These are phyloP conservation scores for Lactifluus hygrophoroides DNA, from an alignment of 768 basidiomycete genomes.

Conservation along the genomic window DNA sequence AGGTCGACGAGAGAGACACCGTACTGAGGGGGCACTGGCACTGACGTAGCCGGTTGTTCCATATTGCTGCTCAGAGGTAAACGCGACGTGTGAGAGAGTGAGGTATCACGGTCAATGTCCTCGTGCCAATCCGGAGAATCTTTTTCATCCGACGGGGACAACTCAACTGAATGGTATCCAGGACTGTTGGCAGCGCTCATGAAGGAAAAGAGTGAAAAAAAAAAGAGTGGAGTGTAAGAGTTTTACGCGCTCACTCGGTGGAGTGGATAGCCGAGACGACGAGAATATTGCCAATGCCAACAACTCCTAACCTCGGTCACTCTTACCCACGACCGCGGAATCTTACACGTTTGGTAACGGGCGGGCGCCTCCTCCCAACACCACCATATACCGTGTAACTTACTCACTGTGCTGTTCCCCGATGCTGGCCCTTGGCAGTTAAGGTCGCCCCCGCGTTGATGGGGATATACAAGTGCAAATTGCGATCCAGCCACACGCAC, in stretches of 20 bases:
- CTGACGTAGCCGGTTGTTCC: constrained; percentile 3
- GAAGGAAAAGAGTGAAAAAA: neutral
- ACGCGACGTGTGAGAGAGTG: constrained; percentile 9
- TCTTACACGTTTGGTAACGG: too few species aligned
- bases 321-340: neutral
- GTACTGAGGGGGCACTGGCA: neutral
- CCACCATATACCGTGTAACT: too few species aligned
- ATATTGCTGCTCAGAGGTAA: constrained; percentile 2
- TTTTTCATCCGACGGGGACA: neutral
- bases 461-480: too few species aligned
- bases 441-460: too few species aligned
- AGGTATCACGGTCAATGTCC: constrained; percentile 4
- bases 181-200: constrained; percentile 2
- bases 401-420: too few species aligned
- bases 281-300: too few species aligned
- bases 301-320: constrained; percentile 5
- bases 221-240: neutral
- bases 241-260: too few species aligned
- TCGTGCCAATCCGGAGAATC: neutral
- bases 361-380: too few species aligned
- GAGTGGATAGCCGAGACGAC: neutral
- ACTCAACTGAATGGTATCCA: neutral
- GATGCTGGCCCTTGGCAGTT: too few species aligned
- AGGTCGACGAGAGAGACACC: neutral
- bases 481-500: too few species aligned